Base-by-base conservation (phyloP, 768 basidiomycete species). In the Rossbeevera mucosa region DNA sequence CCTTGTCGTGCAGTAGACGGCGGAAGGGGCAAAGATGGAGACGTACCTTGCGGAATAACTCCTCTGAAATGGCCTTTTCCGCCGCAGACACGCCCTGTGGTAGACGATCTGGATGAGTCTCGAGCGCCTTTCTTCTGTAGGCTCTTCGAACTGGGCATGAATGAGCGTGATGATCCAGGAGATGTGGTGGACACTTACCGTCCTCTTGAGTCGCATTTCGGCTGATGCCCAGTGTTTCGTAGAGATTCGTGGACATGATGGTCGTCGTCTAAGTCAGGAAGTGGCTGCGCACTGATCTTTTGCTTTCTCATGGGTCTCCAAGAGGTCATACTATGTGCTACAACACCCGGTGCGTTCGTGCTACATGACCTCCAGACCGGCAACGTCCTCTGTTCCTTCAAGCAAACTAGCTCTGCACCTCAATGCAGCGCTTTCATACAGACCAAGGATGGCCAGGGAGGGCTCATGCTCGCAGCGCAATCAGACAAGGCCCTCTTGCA, bases 401-500 rank as follows among this genome's bases (percentile, higher is more conserved):
- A 94, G 64, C 92, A 93, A 56, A 86, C 88, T 2, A 86, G 73
- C 56, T 76, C 90, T 20, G 69, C 73, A 11, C 62, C 75, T 3
- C 81, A 86, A 49, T 89, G 82, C 61, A 83, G 83, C n/a, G 80
- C 83, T 7, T 72, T 83, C 22, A 75, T 91, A 4, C 80, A 82
- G 51, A 86, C 90, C 1, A 74, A 71, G 45, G 74, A 83, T 65
- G 85, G 85, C 0, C 79, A 83, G 56, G 96, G 95, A 21, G 94
- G 94, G 1, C 76, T 92, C 53, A 77, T 96, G 48, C 76, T 96
- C 20, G 84, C 91, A 25, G 83, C 85, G 2, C 94, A 96, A 65
- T 81, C 85, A 44, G 91, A 94, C 53, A 96, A 96, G 68, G 83
- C 91, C 0, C 78, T 95, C 40, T 63, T 96, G 57, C 86, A 95